These are phyloP conservation scores for Teratosphaeriaceae sp. DNA, from an alignment of 2,329 filamentous ascomycete genomes.

Conservation along the genomic window DNA sequence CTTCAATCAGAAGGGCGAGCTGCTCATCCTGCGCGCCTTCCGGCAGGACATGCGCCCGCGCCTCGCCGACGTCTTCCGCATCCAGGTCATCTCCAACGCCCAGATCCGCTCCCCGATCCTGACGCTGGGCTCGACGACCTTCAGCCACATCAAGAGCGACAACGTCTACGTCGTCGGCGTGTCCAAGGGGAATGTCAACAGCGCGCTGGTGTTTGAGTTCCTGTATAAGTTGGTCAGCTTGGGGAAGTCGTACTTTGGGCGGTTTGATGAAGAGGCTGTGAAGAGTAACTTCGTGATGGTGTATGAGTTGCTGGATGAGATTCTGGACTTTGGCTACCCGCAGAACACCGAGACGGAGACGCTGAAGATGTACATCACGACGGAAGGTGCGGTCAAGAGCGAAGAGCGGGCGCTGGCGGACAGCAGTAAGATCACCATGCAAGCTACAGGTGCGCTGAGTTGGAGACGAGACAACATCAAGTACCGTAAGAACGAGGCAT, in stretches of 20 bases:
- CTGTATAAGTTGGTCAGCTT: slow-evolving; percentile 85
- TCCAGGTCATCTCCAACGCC: slow-evolving; percentile 95
- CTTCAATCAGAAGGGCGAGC: slow-evolving; percentile 99
- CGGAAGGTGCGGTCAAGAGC: slow-evolving; percentile 86
- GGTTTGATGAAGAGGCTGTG: slow-evolving; percentile 98
- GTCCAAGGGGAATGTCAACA: slow-evolving; percentile 98
- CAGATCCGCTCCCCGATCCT: slow-evolving; percentile 96
- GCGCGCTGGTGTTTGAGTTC: slow-evolving; percentile 95
- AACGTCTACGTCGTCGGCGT: slow-evolving; percentile 98
- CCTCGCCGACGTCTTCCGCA: slow-evolving; percentile 97
- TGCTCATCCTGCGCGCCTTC: slow-evolving; percentile 98
- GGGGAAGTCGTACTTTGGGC: slow-evolving; percentile 94
- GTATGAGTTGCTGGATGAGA: slow-evolving; percentile 96
- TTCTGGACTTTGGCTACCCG: slow-evolving; percentile 97
- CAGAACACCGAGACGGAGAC: slow-evolving; percentile 99
- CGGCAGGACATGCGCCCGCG: slow-evolving; percentile 97
- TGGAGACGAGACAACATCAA: slow-evolving; percentile 98
- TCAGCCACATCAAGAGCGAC: slow-evolving; percentile 99
- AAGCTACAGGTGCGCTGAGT: slow-evolving; percentile 91
- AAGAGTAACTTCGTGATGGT: slow-evolving; percentile 99
- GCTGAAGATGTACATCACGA: slow-evolving; percentile 99
- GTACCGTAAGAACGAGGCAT: slow-evolving; percentile 98
- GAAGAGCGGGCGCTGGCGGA: slow-evolving; percentile 69
- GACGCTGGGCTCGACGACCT: slow-evolving; percentile 94
- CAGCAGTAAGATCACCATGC: slow-evolving; percentile 97